These are phyloP conservation scores for Penicillium desertorum DNA, from an alignment of 495 filamentous ascomycete genomes.

Conservation along the genomic window DNA sequence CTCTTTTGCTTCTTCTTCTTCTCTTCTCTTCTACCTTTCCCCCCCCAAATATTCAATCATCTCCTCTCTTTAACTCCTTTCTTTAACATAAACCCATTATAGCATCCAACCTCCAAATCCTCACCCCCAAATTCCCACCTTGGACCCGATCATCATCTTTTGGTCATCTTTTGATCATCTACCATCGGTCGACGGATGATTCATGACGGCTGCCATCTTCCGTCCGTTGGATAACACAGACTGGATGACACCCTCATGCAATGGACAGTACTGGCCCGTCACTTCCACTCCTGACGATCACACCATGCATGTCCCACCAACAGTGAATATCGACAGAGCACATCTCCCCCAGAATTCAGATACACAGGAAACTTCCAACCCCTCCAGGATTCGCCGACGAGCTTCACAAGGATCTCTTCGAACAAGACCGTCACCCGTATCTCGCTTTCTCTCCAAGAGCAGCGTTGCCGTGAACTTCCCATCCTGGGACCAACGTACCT, in stretches of 20 bases:
- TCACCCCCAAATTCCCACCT: background rate
- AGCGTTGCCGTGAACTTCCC: conserved; percentile 42
- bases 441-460: conserved; percentile 43
- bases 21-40: conserved; percentile 15
- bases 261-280: conserved; percentile 39
- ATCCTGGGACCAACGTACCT: conserved; percentile 42
- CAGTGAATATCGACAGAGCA: conserved; percentile 23
- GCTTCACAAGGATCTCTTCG: conserved; percentile 45
- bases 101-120: background rate
- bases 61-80: conserved; percentile 6
- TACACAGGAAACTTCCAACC: conserved; percentile 17
- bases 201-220: conserved; percentile 21
- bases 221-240: conserved; percentile 22
- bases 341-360: conserved; percentile 19
- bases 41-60: conserved; percentile 12
- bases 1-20: conserved; percentile 17
- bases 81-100: conserved; percentile 9
- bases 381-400: conserved; percentile 38
- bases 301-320: conserved; percentile 33
- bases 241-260: conserved; percentile 41
- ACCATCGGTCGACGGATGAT: background rate
- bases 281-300: conserved; percentile 28
- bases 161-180: background rate
- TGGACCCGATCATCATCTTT: background rate
- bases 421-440: conserved; percentile 41